phyloP scores from a whole-genome alignment of 371 early-diverging fungal species.

The Cokeromyces recurvatus region DNA sequence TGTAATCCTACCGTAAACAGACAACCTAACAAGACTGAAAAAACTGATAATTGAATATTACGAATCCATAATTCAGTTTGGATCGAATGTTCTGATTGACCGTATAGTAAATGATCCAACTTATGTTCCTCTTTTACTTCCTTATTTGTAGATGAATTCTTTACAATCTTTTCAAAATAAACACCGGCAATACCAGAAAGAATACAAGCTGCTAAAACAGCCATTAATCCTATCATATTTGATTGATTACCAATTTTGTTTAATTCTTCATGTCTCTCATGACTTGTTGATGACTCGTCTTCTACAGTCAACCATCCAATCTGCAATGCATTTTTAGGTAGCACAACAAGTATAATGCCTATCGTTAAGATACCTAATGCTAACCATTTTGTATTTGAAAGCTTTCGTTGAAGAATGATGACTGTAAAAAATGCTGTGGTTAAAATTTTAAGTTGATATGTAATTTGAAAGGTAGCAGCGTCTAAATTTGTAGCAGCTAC shows the following conservation, averaged over 20 bases:
- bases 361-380: constrained; percentile 72
- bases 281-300: background rate
- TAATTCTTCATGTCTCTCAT: background rate
- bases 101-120: too few relatives aligned
- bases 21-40: constrained; percentile 59
- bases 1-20: constrained; percentile 56
- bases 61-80: constrained; percentile 67
- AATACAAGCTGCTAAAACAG: constrained; percentile 81
- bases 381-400: constrained; percentile 71
- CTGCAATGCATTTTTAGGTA: constrained; percentile 33
- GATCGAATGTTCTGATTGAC: background rate
- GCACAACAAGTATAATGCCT: constrained; percentile 81
- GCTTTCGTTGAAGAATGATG: constrained; percentile 57
- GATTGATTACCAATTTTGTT: constrained; percentile 33
- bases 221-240: constrained; percentile 38
- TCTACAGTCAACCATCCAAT: too few relatives aligned
- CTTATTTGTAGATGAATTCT: constrained; percentile 22
- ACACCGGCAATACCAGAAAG: constrained; percentile 94
- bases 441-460: constrained; percentile 91
- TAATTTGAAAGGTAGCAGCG: constrained; percentile 91
- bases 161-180: constrained; percentile 94
- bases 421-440: constrained; percentile 92
- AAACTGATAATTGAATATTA: constrained; percentile 80
- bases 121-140: too few relatives aligned
- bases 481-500: constrained; percentile 78